Base-by-base conservation (phyloP, 108 stramenopile species). In the Discostella pseudostelligera region DNA sequence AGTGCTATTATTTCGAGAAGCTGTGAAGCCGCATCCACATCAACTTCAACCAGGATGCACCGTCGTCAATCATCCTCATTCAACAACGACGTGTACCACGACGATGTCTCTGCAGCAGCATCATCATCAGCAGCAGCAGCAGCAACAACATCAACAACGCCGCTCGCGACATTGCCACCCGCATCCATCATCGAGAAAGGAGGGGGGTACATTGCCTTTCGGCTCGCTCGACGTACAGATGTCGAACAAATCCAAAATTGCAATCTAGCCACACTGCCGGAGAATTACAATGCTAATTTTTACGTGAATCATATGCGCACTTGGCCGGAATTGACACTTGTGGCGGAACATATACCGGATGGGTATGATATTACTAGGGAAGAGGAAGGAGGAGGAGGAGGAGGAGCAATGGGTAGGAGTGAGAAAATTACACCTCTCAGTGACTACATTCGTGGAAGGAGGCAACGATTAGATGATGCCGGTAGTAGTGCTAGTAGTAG, bases 281-380 rank as follows among this genome's bases (percentile, higher is more conserved):
- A 96, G 62, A 96, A 96, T 62, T 96, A 96, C 81, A 86, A 89
- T 51, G 43, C 81, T 25, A 70, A 87, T 39, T 96, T 96, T 55
- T 93, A 93, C 47, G 61, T 57, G 21, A 77, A 85, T 47, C 95
- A 96, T 61, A 67, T 96, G 56, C 73, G 85, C 16, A 70, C 81
- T 21, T 96, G 92, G 92, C 92, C 92, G 1, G 85, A 93, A 49
- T 63, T 96, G 39, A 76, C 90, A 8, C 42, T 93, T 28, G 95
- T 96, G 39, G 89, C 85, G 1, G 92, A 95, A 44, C 82, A 83
- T 45, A 53, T 85, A 1, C 72, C 78, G 17, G 67, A 76, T 43
- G 67, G 40, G 17, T 62, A 43, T 8, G n/a, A 32, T 32, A 32
- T 4, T 32, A 5, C 3, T 32, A 9, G 10, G 50, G 50, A 51